Base-by-base conservation (phyloP, 2,329 filamentous ascomycete species). In the Fusarium longipes region DNA sequence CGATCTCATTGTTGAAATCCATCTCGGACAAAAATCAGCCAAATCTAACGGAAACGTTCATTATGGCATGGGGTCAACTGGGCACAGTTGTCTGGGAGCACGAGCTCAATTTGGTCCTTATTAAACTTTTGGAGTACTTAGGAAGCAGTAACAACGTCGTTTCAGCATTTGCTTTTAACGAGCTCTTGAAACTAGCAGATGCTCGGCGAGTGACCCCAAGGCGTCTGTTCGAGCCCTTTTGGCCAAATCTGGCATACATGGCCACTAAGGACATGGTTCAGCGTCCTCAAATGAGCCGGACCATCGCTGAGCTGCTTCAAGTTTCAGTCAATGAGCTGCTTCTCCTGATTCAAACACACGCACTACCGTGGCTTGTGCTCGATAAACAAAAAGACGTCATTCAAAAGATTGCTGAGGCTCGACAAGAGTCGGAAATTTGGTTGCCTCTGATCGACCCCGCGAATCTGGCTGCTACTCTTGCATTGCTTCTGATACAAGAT, bases 31-130 rank as follows among this genome's bases (percentile, higher is more conserved):
- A 89, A 57, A 86, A 89, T 53, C 82, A 87, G 9, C 78, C 89
- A 7, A 84, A 88, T 61, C 80, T 94, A 42, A 90, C 93, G 49
- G 95, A 98, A 77, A 94, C 93, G 18, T 90, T 92, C 67, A 90
- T 98, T 57, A 82, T 96, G 78, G 91, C 92, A 15, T 93, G 95
- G 87, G 91, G 91, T n/a, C 90, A 93, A 74, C 83, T 97, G 47
- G 95, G 93, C 63, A 90, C 88, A 57, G 84, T 90, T 11, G 90
- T 92, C 42, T 86, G 88, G 17, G 92, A 96, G 64, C 89, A 95
- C 65, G 93, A 97, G 75, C 86, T 97, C 55, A 96, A 96, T 70
- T 86, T 97, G 51, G 91, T 96, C 22, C 82, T 99, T 29, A 85
- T 97, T 56, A 89, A 92, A 68, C 84, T 98, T 8, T 84, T 97